phyloP scores from a whole-genome alignment of 352 stramenopile genomes.

The Blastocystis sp. region DNA sequence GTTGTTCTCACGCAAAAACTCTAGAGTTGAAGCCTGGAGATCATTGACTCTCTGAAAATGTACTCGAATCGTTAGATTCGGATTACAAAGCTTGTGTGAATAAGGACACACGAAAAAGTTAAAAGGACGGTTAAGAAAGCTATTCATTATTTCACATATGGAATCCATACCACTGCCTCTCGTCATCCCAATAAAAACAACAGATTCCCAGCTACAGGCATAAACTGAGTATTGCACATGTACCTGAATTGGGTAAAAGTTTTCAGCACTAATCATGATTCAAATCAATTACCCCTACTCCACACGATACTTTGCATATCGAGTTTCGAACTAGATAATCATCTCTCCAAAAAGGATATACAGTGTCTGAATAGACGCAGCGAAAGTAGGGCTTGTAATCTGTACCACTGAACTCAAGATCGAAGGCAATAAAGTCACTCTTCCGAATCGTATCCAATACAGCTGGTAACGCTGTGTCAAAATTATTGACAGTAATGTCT shows the following conservation, averaged over 20 bases:
- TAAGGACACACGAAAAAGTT: slow-evolving; percentile 61
- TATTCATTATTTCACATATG: not conserved
- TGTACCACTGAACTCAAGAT: slow-evolving; percentile 61
- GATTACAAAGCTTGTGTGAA: slow-evolving; percentile 31
- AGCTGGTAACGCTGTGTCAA: not conserved
- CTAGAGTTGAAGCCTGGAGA: slow-evolving; percentile 14
- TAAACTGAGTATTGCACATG: not conserved
- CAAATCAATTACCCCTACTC: slow-evolving; percentile 5
- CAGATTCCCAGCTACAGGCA: slow-evolving; percentile 50
- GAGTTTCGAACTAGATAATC: slow-evolving; percentile 48
- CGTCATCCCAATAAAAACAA: slow-evolving; percentile 44
- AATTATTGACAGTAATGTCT: slow-evolving; percentile 42
- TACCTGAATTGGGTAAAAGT: slow-evolving; percentile 53
- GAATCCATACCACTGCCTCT: not conserved
- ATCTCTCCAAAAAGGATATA: not conserved
- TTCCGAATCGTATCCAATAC: not conserved
- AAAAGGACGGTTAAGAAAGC: slow-evolving; percentile 20
- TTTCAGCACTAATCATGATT: slow-evolving; percentile 30
- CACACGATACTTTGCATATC: slow-evolving; percentile 49
- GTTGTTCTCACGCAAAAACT: slow-evolving; percentile 26
- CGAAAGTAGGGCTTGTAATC: slow-evolving; percentile 52
- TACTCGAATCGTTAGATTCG: not conserved
- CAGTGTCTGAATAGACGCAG: slow-evolving; percentile 37
- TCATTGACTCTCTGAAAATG: not conserved
- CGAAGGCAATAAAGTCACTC: slow-evolving; percentile 60